Evolutionary conservation across 73 alveolate species (phyloP).

Genomic region (Urostyla sp.): DNA sequence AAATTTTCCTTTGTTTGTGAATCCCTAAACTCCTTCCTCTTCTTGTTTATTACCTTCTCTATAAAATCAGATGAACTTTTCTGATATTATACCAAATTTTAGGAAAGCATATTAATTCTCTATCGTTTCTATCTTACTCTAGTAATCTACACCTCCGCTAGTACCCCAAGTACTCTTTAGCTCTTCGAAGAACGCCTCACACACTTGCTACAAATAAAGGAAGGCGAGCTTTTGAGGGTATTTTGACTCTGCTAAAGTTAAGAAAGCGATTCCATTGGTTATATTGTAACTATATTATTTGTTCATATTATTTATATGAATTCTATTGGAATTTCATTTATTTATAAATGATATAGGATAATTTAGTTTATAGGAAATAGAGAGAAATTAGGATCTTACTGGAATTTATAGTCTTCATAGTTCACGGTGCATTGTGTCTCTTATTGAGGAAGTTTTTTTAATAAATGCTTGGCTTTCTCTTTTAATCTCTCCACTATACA

Average conservation of each 20-base stretch:
- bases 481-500: slow-evolving; percentile 41
- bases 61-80: background rate
- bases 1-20: slow-evolving; percentile 68
- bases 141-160: slow-evolving; percentile 81
- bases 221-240: slow-evolving; percentile 90
- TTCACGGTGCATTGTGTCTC: slow-evolving; percentile 34
- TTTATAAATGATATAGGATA: too few relatives aligned
- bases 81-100: slow-evolving; percentile 66
- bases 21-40: slow-evolving; percentile 80
- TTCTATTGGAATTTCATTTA: background rate
- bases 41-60: slow-evolving; percentile 82
- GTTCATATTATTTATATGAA: background rate
- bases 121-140: slow-evolving; percentile 87
- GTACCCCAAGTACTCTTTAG: slow-evolving; percentile 87
- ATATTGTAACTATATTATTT: slow-evolving; percentile 56
- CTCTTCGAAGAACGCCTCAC: slow-evolving; percentile 84
- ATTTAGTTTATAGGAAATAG: too few relatives aligned
- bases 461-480: slow-evolving; percentile 46
- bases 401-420: slow-evolving; percentile 56
- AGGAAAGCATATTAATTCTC: slow-evolving; percentile 89
- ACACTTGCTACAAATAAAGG: slow-evolving; percentile 77
- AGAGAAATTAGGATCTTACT: too few relatives aligned
- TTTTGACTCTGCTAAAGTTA: slow-evolving; percentile 79
- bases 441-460: slow-evolving; percentile 11
- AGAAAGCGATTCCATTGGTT: slow-evolving; percentile 77